A percentile compares a stretch with the other conserved stretches of the same genome.
These are phyloP conservation scores for Hansenula lynferdii DNA, from an alignment of 1,139 yeast species.

Conservation along the genomic window DNA sequence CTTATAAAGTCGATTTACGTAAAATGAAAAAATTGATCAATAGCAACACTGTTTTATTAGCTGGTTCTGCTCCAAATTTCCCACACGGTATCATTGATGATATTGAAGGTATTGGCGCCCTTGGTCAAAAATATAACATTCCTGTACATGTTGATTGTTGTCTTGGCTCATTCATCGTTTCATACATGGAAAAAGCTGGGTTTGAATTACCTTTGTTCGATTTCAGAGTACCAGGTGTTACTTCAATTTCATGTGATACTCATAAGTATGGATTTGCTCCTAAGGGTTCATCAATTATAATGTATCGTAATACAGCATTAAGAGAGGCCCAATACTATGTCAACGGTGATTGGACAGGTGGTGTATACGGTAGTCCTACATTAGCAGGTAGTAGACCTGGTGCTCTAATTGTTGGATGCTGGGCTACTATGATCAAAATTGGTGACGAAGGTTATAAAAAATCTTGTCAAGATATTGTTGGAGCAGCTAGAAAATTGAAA, in stretches of 20 bases:
- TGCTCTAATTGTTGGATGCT: constrained; percentile 93
- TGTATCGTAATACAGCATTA: constrained; percentile 69
- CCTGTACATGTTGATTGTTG: constrained; percentile 97
- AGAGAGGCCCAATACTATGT: constrained; percentile 84
- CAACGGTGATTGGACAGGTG: constrained; percentile 87
- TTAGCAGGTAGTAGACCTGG: constrained; percentile 97
- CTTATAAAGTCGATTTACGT: constrained; percentile 61
- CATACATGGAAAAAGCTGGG: constrained; percentile 68
- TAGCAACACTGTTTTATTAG: constrained; percentile 72
- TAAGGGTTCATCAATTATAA: constrained; percentile 88
- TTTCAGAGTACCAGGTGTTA: constrained; percentile 89
- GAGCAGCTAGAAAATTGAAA: constrained; percentile 57
- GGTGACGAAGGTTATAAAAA: constrained; percentile 77
- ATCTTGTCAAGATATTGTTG: constrained; percentile 63
- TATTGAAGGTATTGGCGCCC: constrained; percentile 61
- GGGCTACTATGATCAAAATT: constrained; percentile 83
- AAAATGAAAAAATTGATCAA: constrained; percentile 66
- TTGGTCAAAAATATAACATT: constrained; percentile 60
- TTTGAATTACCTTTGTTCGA: constrained; percentile 69
- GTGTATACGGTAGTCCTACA: constrained; percentile 94
- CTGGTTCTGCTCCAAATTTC: constrained; percentile 94
- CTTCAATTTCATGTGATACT: constrained; percentile 95
- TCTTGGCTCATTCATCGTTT: constrained; percentile 84
- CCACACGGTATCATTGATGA: constrained; percentile 97
- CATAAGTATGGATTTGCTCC: constrained; percentile 99